Evolutionary conservation across 441 rosid species (phyloP).

Genomic region (Eruca vesicaria): DNA sequence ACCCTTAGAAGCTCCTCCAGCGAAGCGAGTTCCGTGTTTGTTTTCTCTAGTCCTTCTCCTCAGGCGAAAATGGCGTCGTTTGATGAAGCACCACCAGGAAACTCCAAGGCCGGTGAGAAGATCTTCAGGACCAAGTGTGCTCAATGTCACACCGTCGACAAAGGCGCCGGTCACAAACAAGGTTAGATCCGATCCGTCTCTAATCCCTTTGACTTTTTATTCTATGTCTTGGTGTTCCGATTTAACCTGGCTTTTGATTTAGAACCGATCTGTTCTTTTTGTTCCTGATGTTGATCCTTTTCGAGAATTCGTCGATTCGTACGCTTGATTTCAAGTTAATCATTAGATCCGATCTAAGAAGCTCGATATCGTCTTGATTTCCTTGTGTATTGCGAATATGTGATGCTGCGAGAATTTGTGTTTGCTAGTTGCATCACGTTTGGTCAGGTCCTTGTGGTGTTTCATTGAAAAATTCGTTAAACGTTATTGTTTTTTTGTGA

Average conservation of each 20-base stretch:
- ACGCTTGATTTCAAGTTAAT: not conserved
- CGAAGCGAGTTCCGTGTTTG: slow-evolving; percentile 18
- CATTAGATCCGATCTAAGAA: slow-evolving; percentile 19
- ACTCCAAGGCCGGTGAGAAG: slow-evolving; percentile 68
- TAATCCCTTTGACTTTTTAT: not conserved
- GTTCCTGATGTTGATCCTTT: not conserved
- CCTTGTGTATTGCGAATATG: too few species aligned
- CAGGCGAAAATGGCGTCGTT: slow-evolving; percentile 58
- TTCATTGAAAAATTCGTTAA: not conserved
- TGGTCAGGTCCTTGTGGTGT: not conserved
- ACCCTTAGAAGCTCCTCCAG: slow-evolving; percentile 15
- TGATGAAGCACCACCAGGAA: slow-evolving; percentile 67
- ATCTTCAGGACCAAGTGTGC: slow-evolving; percentile 85
- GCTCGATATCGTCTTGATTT: not conserved
- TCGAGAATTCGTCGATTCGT: too few species aligned
- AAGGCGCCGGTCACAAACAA: slow-evolving; percentile 93
- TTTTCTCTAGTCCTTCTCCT: slow-evolving; percentile 11
- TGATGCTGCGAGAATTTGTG: not conserved
- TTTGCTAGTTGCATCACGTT: not conserved
- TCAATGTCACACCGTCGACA: slow-evolving; percentile 84
- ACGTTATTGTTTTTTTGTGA: not conserved
- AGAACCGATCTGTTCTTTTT: not conserved
- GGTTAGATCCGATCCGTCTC: slow-evolving; percentile 40
- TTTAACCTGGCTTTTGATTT: not conserved
- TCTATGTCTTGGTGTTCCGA: not conserved